Evolutionary conservation across 2,329 filamentous ascomycete genomes (phyloP).

Genomic region (Lachnellula occidentalis): DNA sequence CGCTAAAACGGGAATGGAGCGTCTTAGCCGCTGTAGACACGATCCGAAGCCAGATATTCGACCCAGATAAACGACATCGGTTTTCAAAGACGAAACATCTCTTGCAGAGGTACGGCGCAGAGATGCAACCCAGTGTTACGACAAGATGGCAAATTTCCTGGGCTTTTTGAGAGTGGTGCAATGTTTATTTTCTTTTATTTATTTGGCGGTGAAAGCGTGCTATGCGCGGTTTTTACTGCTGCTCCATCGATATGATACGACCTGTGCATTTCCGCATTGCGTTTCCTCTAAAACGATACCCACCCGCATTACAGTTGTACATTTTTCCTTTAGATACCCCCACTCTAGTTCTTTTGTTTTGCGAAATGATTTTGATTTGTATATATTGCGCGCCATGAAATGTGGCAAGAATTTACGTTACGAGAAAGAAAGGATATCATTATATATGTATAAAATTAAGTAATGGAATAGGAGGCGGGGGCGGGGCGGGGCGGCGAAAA

Average conservation of each 20-base stretch:
- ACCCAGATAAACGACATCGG: conserved; percentile 11
- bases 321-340: conserved; percentile 1
- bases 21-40: conserved; percentile 9
- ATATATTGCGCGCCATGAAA: background rate
- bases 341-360: background rate
- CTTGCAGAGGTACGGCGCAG: conserved; percentile 8
- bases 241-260: background rate
- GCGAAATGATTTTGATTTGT: background rate
- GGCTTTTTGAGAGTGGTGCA: conserved; percentile 1
- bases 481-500: too few species aligned
- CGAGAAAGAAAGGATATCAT: background rate
- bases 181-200: background rate
- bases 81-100: conserved; percentile 15
- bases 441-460: background rate
- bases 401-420: background rate
- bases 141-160: conserved; percentile 16
- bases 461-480: too few species aligned
- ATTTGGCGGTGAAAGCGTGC: background rate
- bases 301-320: background rate
- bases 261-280: background rate
- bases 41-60: conserved; percentile 1
- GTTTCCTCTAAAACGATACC: background rate
- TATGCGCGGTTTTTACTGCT: background rate
- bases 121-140: conserved; percentile 12
- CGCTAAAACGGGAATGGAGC: conserved; percentile 8